Percentiles rank a stretch among this genome's conserved stretches.
Conservation (phyloP, 176 grass and related monocot species). For the Saccharum officinarum region DNA sequence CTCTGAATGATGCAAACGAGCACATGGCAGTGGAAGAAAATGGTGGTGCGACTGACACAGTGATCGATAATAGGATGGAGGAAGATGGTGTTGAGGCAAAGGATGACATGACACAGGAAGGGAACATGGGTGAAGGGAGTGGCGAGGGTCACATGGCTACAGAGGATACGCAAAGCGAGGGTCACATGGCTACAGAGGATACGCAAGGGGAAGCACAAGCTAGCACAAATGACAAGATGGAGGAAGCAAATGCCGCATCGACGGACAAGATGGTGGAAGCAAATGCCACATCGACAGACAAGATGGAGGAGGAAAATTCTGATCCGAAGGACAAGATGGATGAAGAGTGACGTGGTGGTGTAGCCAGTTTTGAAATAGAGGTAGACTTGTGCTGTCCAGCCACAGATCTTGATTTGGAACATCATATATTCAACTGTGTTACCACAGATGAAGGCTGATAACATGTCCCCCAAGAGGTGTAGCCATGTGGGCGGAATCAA, state of each 20-base stretch:
- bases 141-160: neutral
- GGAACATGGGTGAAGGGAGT: conserved; percentile 28
- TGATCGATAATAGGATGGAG: conserved; percentile 26
- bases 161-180: neutral
- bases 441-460: neutral
- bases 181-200: conserved; percentile 7
- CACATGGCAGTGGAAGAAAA: conserved; percentile 34
- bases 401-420: conserved; percentile 31
- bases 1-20: conserved; percentile 33
- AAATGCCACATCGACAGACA: neutral
- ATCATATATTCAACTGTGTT: neutral
- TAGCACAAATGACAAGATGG: conserved; percentile 7
- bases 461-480: neutral
- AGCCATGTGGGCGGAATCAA: neutral
- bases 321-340: conserved; percentile 20
- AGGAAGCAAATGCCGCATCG: neutral
- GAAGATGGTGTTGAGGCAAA: conserved; percentile 30
- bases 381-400: neutral
- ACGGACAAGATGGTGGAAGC: neutral
- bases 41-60: conserved; percentile 13
- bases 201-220: neutral
- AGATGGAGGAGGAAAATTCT: conserved; percentile 18
- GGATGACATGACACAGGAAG: conserved; percentile 31
- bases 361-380: neutral
- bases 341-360: conserved; percentile 31